phyloP scores from a whole-genome alignment of 257 asterid species.

The Solanum infundibuliforme region DNA sequence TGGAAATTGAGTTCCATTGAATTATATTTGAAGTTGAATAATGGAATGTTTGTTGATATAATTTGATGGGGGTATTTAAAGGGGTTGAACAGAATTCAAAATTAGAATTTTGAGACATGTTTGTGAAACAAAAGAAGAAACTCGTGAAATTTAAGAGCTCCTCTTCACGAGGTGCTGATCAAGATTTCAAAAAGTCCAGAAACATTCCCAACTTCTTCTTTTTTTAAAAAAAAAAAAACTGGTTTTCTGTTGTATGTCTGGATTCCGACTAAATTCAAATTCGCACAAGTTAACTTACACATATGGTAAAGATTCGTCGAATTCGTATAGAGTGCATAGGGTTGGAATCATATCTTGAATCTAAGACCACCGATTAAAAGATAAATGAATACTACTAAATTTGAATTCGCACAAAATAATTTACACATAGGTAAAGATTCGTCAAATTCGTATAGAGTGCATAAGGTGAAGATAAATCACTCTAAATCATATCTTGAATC shows the following conservation, averaged over 20 bases:
- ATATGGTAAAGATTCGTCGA: background rate
- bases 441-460: background rate
- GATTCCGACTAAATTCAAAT: too few relatives aligned
- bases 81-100: slow-evolving; percentile 22
- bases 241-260: too few relatives aligned
- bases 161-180: slow-evolving; percentile 4
- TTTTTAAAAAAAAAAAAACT: too few relatives aligned
- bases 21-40: background rate
- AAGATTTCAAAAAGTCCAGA: background rate
- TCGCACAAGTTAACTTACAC: too few relatives aligned
- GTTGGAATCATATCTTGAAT: background rate
- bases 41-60: slow-evolving; percentile 24
- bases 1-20: slow-evolving; percentile 29
- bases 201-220: background rate
- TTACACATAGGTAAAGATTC: too few relatives aligned
- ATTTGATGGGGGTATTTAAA: slow-evolving; percentile 46
- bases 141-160: slow-evolving; percentile 85
- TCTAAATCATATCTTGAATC: background rate
- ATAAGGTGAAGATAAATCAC: background rate
- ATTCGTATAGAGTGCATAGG: background rate
- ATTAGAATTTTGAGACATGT: slow-evolving; percentile 4
- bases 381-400: background rate
- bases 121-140: slow-evolving; percentile 30
- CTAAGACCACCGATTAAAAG: background rate
- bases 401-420: background rate